phyloP scores from a whole-genome alignment of 1,284 basidiomycete species.

The Boletus smithii region DNA sequence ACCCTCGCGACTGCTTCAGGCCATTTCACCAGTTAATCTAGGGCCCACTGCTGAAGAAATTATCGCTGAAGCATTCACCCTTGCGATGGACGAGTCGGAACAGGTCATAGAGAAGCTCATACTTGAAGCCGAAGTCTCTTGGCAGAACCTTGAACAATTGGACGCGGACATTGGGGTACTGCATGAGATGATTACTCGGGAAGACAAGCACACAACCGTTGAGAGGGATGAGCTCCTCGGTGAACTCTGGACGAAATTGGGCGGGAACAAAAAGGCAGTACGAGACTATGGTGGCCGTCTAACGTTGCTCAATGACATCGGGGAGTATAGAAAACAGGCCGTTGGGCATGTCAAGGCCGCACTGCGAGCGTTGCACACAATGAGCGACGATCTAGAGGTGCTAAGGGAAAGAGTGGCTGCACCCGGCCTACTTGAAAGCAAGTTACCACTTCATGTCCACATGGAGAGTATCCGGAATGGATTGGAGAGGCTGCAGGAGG shows the following conservation, averaged over 20 bases:
- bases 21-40: constrained; percentile 45
- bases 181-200: constrained; percentile 55
- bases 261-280: constrained; percentile 51
- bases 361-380: constrained; percentile 53
- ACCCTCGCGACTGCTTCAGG: constrained; percentile 37
- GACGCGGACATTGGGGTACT: constrained; percentile 56
- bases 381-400: constrained; percentile 72
- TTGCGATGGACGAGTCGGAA: constrained; percentile 60
- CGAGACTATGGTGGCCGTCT: constrained; percentile 50
- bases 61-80: constrained; percentile 50
- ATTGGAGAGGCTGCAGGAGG: constrained; percentile 58
- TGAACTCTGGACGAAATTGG: constrained; percentile 64
- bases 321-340: constrained; percentile 55
- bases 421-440: constrained; percentile 54
- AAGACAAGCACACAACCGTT: constrained; percentile 45
- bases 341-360: constrained; percentile 59
- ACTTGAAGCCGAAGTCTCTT: constrained; percentile 57
- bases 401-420: constrained; percentile 63
- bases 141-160: constrained; percentile 52
- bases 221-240: constrained; percentile 55
- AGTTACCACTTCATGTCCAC: constrained; percentile 66
- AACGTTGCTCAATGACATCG: constrained; percentile 50
- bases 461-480: constrained; percentile 65
- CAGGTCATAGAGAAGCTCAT: constrained; percentile 52
- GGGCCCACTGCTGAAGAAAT: constrained; percentile 40